Conservation (phyloP, 345 rosid species). For the Eutrema japonicum region DNA sequence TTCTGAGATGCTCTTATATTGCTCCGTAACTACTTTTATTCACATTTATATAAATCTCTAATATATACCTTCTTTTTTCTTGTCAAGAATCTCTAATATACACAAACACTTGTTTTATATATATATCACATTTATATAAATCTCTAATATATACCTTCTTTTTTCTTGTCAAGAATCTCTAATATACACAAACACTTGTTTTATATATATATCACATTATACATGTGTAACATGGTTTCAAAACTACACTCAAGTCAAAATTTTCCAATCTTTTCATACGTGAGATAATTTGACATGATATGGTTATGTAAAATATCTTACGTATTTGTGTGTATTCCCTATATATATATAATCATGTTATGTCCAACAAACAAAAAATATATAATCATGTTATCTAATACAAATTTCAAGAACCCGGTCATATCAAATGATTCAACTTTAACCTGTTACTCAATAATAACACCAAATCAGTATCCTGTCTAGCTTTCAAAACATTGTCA, state of each 20-base stretch:
- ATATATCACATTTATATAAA: neutral
- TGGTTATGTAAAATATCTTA: neutral
- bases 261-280: neutral
- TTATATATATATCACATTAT: neutral
- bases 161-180: too few relatives aligned
- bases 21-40: neutral
- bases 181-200: too few relatives aligned
- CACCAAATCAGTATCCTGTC: neutral
- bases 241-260: neutral
- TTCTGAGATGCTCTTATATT: too few relatives aligned
- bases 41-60: neutral
- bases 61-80: too few relatives aligned
- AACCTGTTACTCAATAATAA: neutral
- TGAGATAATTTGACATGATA: neutral
- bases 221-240: conserved; percentile 23
- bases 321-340: neutral
- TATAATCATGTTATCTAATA: neutral
- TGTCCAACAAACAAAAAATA: neutral
- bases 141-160: neutral
- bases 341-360: neutral
- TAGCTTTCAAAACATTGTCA: neutral
- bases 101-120: too few relatives aligned
- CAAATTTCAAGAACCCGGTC: neutral
- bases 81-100: too few relatives aligned
- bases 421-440: neutral